phyloP scores from a whole-genome alignment of 1,139 yeast species.

The Taphrina communis region DNA sequence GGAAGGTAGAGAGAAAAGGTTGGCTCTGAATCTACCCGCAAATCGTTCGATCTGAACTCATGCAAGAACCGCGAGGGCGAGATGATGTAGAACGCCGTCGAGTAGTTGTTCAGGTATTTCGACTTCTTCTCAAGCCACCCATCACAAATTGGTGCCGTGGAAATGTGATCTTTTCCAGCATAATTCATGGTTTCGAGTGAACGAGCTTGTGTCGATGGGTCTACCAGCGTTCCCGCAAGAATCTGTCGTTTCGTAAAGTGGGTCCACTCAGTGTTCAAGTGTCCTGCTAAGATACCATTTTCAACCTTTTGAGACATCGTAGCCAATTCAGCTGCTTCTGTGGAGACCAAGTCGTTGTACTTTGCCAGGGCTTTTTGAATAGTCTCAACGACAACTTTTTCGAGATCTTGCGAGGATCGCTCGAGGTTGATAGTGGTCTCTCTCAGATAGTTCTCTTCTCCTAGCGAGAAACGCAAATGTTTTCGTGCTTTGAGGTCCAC shows the following conservation, averaged over 20 bases:
- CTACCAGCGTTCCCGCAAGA: constrained; percentile 69
- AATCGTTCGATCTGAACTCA: constrained; percentile 83
- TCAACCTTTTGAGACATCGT: constrained; percentile 51
- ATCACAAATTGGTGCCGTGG: constrained; percentile 73
- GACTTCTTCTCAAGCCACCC: constrained; percentile 89
- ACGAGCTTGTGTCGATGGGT: constrained; percentile 73
- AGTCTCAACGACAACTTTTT: constrained; percentile 83
- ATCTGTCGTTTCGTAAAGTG: constrained; percentile 64
- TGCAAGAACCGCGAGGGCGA: constrained; percentile 81
- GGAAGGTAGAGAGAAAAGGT: constrained; percentile 82
- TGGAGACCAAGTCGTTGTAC: constrained; percentile 70
- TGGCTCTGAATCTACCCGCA: constrained; percentile 83
- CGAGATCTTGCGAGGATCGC: constrained; percentile 85
- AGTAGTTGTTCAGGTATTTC: constrained; percentile 84
- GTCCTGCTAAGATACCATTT: constrained; percentile 74
- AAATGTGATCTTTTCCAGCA: constrained; percentile 70
- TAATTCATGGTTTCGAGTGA: constrained; percentile 67
- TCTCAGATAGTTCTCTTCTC: constrained; percentile 82
- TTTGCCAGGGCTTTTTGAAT: constrained; percentile 78
- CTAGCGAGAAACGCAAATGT: constrained; percentile 75
- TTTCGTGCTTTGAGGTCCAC: constrained; percentile 73
- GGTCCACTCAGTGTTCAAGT: constrained; percentile 87
- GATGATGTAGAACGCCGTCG: constrained; percentile 87
- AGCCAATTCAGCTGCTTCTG: constrained; percentile 71
- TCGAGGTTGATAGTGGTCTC: constrained; percentile 89